Evolutionary conservation across 1,284 basidiomycete genomes (phyloP), one percentile per base, ranked within the genome.

Genomic region (Puccinia triticina): DNA sequence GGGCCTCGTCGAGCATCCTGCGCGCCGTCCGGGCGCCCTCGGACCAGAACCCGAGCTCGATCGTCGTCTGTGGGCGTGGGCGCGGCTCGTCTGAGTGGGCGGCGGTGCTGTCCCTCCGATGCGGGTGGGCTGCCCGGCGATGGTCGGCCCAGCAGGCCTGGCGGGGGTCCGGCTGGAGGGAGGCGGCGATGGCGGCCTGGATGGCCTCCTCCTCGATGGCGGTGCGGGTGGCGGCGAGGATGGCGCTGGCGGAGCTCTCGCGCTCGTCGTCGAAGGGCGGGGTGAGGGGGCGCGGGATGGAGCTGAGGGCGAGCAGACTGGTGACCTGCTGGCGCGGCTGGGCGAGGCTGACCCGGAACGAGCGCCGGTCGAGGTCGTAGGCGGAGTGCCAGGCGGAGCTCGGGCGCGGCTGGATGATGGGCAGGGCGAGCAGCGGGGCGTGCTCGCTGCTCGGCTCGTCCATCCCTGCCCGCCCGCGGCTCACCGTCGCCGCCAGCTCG

Each of bases 251-350:
- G 2, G 67, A 46, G 32, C 18, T 72, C 37, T 72, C 67, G 3
- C 34, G 12, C 40, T 72, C 55, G 4, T 80, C 78, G 29, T 73
- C 67, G n/a, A 80, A 80, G n/a, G 67, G 34, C 32, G 78, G 78
- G 16, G 67, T 61, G 18, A 61, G 29, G 7, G 78, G 69, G 29
- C 78, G 21, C 3, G 78, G 78, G 21, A 80, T 61, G 1, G 78
- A 80, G 40, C 78, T 80, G 34, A 80, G 78, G 1, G 78, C 78
- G 34, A 80, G 37, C 1, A 80, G 23, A 34, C 78, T 80, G 18
- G 78, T 80, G 21, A 80, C 78, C 59, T 80, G 78, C 46, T 80
- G 78, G 23, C 78, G 67, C 4, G 78, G 78, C 10, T 73, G 29
- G n/a, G 21, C 21, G 23, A 80, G 34, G 57, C 34, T 80, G 21